A percentile compares a stretch with the other conserved stretches of the same genome.
These are phyloP conservation scores for Russula sp. DNA, from an alignment of 768 basidiomycete species.

Conservation along the genomic window DNA sequence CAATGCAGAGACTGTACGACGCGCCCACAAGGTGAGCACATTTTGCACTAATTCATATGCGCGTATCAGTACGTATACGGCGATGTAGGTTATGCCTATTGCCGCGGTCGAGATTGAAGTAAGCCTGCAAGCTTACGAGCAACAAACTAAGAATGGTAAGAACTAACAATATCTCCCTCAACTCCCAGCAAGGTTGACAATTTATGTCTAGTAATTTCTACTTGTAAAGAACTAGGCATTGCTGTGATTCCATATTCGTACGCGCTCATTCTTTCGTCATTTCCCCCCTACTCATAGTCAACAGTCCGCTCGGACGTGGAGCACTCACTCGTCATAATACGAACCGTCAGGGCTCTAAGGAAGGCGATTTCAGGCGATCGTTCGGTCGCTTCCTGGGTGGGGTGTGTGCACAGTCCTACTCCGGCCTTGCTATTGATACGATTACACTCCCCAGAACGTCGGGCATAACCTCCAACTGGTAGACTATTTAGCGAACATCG, in stretches of 20 bases:
- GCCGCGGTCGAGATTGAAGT: slow-evolving; percentile 65
- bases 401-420: slow-evolving; percentile 10
- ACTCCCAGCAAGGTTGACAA: background rate
- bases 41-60: background rate
- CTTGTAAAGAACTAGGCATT: slow-evolving; percentile 48
- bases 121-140: slow-evolving; percentile 55
- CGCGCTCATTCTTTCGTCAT: background rate
- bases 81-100: slow-evolving; percentile 46
- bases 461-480: slow-evolving; percentile 39
- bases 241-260: slow-evolving; percentile 55
- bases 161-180: background rate
- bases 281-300: background rate
- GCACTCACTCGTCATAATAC: slow-evolving; percentile 48
- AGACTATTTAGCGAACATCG: slow-evolving; percentile 36
- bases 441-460: slow-evolving; percentile 30
- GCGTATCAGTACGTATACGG: background rate
- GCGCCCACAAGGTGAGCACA: slow-evolving; percentile 29
- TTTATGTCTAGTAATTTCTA: slow-evolving; percentile 38
- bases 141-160: slow-evolving; percentile 42
- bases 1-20: slow-evolving; percentile 40
- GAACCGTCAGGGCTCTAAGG: slow-evolving; percentile 30
- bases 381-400: slow-evolving; percentile 37
- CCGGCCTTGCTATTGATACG: slow-evolving; percentile 9
- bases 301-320: slow-evolving; percentile 49
- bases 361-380: slow-evolving; percentile 31